These are phyloP conservation scores for Hericium erinaceus DNA, from an alignment of 768 basidiomycete genomes.

Conservation along the genomic window DNA sequence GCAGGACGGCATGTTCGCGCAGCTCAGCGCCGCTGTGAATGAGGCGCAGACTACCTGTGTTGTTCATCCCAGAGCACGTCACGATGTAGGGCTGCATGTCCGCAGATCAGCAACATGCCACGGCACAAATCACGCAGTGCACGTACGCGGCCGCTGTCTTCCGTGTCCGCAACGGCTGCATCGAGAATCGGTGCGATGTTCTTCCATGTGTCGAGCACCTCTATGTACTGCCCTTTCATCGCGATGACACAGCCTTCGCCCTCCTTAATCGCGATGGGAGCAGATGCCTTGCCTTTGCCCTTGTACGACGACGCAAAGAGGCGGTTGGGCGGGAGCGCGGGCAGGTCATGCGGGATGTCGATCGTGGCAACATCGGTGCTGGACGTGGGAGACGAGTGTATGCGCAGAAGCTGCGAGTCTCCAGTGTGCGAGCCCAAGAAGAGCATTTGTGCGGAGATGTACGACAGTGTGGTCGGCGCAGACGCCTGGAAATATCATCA, in stretches of 20 bases:
- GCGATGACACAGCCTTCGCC: conserved; percentile 6
- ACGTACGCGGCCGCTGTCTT: conserved; percentile 60
- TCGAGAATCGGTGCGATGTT: conserved; percentile 84
- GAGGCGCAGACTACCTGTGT: conserved; percentile 66
- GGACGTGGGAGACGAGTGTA: conserved; percentile 38
- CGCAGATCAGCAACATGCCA: conserved; percentile 40
- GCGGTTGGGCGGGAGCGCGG: conserved; percentile 28
- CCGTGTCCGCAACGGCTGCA: conserved; percentile 64
- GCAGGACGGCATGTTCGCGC: conserved; percentile 48
- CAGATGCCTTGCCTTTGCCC: conserved; percentile 21
- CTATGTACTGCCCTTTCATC: conserved; percentile 46
- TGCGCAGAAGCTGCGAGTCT: conserved; percentile 66
- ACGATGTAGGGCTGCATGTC: conserved; percentile 59
- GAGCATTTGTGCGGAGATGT: conserved; percentile 36
- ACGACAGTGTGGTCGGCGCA: neutral
- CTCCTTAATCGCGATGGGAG: conserved; percentile 33
- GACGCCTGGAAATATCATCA: conserved; percentile 1
- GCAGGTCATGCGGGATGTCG: conserved; percentile 40
- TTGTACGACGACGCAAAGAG: conserved; percentile 27
- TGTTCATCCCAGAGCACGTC: conserved; percentile 77
- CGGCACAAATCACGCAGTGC: conserved; percentile 42
- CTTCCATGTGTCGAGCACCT: conserved; percentile 53
- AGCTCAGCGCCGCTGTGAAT: conserved; percentile 80
- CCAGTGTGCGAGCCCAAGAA: conserved; percentile 79
- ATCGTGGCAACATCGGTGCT: conserved; percentile 34